Evolutionary conservation across 768 basidiomycete species (phyloP).

Genomic region (Naganishia vaughanmartiniae): DNA sequence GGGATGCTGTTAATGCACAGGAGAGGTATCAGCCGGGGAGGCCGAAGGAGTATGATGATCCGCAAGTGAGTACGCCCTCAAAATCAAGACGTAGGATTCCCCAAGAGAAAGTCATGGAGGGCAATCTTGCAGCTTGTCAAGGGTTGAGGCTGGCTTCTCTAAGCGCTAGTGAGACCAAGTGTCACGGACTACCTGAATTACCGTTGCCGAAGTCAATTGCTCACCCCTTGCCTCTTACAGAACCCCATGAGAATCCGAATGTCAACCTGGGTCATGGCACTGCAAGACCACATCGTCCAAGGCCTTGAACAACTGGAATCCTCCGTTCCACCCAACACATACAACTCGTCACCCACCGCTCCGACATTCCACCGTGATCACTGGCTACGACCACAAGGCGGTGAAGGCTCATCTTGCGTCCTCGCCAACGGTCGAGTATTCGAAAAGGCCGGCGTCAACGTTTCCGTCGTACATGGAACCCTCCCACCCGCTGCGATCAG

Average conservation of each 20-base stretch:
- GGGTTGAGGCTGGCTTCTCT: too few relatives aligned
- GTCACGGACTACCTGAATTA: too few relatives aligned
- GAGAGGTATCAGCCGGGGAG: slow-evolving; percentile 35
- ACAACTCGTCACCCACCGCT: slow-evolving; percentile 30
- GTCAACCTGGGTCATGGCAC: slow-evolving; percentile 67
- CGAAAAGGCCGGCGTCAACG: slow-evolving; percentile 95
- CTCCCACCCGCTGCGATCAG: slow-evolving; percentile 85
- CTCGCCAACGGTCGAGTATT: slow-evolving; percentile 64
- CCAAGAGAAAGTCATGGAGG: too few relatives aligned
- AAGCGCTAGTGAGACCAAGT: too few relatives aligned
- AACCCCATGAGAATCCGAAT: slow-evolving; percentile 72
- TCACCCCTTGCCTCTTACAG: slow-evolving; percentile 20
- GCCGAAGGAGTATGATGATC: slow-evolving; percentile 49
- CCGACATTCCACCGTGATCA: slow-evolving; percentile 71
- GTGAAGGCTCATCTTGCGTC: slow-evolving; percentile 77
- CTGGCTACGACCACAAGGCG: slow-evolving; percentile 59
- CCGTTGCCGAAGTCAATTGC: background rate
- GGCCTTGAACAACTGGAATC: slow-evolving; percentile 78
- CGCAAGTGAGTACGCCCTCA: slow-evolving; percentile 43
- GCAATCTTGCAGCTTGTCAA: too few relatives aligned
- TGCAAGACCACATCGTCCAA: slow-evolving; percentile 76
- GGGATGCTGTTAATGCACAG: background rate
- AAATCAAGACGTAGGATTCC: too few relatives aligned
- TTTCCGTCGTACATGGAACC: slow-evolving; percentile 81
- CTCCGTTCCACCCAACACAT: slow-evolving; percentile 55